phyloP scores from a whole-genome alignment of 2,329 filamentous ascomycete species.

The Amylocarpus encephaloides region DNA sequence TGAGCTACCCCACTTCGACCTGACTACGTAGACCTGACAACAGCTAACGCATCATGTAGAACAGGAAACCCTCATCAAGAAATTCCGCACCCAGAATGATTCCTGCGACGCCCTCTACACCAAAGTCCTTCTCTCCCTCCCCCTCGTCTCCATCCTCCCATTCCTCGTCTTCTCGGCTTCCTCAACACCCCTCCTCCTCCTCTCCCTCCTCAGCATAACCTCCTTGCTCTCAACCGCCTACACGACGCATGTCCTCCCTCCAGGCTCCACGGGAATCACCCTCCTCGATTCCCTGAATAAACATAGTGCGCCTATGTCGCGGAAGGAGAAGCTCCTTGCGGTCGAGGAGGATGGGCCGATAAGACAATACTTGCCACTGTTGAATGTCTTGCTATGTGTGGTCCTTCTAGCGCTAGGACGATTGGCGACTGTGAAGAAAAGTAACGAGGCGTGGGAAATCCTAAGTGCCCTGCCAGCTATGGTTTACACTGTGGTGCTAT shows the following conservation, averaged over 20 bases:
- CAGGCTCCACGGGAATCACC: slow-evolving; percentile 47
- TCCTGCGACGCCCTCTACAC: slow-evolving; percentile 52
- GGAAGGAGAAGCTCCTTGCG: slow-evolving; percentile 11
- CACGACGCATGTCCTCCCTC: slow-evolving; percentile 50
- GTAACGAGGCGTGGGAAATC: slow-evolving; percentile 32
- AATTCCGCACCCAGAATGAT: slow-evolving; percentile 49
- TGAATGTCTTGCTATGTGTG: slow-evolving; percentile 52
- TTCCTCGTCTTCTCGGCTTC: slow-evolving; percentile 43
- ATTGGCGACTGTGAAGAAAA: slow-evolving; percentile 22
- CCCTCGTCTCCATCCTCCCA: slow-evolving; percentile 47
- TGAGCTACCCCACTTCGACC: background rate
- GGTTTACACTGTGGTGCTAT: slow-evolving; percentile 54
- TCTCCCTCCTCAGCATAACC: slow-evolving; percentile 52
- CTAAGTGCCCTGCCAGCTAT: slow-evolving; percentile 48
- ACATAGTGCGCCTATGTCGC: background rate
- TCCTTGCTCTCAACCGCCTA: slow-evolving; percentile 58
- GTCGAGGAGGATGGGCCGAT: slow-evolving; percentile 39
- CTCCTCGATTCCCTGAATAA: slow-evolving; percentile 40
- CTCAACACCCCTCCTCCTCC: slow-evolving; percentile 25
- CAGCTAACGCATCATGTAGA: slow-evolving; percentile 38
- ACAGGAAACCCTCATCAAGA: slow-evolving; percentile 57
- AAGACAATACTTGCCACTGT: slow-evolving; percentile 49
- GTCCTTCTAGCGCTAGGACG: slow-evolving; percentile 44
- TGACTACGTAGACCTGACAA: slow-evolving; percentile 10
- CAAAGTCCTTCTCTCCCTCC: slow-evolving; percentile 53